Conservation (phyloP, 305 asterid species). For the Solanum hybrid region DNA sequence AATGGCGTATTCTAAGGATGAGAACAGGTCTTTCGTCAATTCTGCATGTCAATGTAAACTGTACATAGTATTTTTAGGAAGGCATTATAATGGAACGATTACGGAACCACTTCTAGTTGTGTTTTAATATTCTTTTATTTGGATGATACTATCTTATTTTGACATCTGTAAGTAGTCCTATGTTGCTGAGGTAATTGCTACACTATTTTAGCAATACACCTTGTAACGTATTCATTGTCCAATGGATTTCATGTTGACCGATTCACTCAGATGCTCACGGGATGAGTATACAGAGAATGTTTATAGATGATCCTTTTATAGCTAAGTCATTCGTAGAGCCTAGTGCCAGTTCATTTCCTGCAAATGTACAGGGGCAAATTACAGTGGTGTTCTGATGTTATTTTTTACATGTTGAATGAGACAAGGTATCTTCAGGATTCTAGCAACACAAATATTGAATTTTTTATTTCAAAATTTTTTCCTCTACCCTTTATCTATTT, state of each 20-base stretch:
- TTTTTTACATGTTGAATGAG: constrained; percentile 51
- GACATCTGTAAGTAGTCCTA: constrained; percentile 16
- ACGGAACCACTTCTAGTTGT: constrained; percentile 17
- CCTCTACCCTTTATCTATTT: constrained; percentile 4
- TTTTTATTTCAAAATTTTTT: constrained; percentile 2
- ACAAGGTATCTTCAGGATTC: constrained; percentile 53
- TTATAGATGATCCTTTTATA: constrained; percentile 19
- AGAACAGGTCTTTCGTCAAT: constrained; percentile 90
- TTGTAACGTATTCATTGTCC: constrained; percentile 13
- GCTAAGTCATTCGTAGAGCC: constrained; percentile 38
- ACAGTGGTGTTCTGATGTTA: constrained; percentile 57
- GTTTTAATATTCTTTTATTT: constrained; percentile 3
- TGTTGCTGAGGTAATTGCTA: constrained; percentile 23
- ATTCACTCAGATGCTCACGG: neutral
- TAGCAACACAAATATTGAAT: constrained; percentile 17
- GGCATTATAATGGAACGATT: constrained; percentile 18
- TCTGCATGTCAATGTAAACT: constrained; percentile 48
- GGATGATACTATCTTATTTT: constrained; percentile 16
- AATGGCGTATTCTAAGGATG: constrained; percentile 75
- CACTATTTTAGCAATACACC: constrained; percentile 20
- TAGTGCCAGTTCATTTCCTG: constrained; percentile 39
- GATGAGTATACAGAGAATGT: neutral
- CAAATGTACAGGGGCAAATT: constrained; percentile 49
- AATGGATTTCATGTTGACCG: neutral
- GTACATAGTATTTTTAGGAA: constrained; percentile 26